Evolutionary conservation across 2,329 filamentous ascomycete genomes (phyloP).

Genomic region (Aspergillus sp.): DNA sequence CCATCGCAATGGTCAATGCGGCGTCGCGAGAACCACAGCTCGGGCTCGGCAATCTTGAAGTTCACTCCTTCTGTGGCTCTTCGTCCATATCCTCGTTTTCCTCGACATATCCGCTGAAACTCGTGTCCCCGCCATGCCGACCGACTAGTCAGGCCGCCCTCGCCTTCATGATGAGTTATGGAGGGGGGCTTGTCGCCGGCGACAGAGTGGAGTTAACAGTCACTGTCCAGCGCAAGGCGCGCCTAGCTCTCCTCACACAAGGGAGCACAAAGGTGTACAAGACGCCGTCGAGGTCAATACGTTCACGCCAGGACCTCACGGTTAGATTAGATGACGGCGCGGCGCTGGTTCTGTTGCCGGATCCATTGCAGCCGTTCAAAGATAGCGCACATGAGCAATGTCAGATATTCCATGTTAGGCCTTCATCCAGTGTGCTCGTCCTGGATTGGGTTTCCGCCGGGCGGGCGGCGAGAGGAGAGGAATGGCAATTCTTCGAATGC

Average conservation of each 20-base stretch:
- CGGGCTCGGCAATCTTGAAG: constrained; percentile 23
- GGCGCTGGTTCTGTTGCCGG: neutral
- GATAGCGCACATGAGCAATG: neutral
- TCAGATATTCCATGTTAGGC: neutral
- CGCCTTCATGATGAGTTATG: neutral
- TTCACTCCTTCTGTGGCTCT: constrained; percentile 39
- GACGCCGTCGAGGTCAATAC: neutral
- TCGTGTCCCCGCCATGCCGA: neutral
- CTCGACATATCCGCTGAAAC: constrained; percentile 27
- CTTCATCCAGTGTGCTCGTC: neutral
- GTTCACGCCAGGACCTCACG: neutral
- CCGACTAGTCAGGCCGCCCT: neutral
- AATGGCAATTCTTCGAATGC: neutral
- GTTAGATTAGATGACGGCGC: neutral
- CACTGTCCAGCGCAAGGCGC: neutral
- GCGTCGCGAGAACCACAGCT: neutral
- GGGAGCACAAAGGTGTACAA: neutral
- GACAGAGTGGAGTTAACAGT: neutral
- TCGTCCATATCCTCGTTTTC: constrained; percentile 21
- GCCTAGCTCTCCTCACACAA: neutral
- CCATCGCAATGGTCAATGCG: neutral
- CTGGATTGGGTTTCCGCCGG: neutral
- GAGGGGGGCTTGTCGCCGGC: neutral
- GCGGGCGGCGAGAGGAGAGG: neutral
- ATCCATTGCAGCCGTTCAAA: neutral